Evolutionary conservation across 257 asterid genomes (phyloP).

Genomic region (Plantago ovata): DNA sequence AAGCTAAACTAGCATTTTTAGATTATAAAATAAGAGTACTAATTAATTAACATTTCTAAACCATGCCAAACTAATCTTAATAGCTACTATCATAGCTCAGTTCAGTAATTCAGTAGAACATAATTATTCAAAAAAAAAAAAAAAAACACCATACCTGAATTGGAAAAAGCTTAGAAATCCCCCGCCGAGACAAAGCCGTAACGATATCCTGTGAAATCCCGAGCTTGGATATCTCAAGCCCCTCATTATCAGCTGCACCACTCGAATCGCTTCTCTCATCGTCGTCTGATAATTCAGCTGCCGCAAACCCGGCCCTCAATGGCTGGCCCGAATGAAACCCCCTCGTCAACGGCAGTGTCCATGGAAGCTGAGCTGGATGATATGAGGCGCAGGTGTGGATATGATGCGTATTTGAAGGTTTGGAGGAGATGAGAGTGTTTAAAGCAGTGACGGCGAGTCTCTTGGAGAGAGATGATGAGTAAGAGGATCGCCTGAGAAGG

Average conservation of each 20-base stretch:
- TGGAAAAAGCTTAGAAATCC: conserved; percentile 81
- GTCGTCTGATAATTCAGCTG: conserved; percentile 57
- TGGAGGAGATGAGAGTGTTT: conserved; percentile 22
- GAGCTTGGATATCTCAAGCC: conserved; percentile 86
- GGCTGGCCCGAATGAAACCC: conserved; percentile 45
- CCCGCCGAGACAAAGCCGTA: conserved; percentile 53
- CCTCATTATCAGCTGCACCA: conserved; percentile 50
- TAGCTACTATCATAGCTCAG: background rate
- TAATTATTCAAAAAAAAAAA: background rate
- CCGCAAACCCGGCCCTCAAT: conserved; percentile 46
- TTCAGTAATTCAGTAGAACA: too few species aligned
- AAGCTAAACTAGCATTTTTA: background rate
- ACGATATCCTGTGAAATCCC: conserved; percentile 68
- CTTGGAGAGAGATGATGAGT: conserved; percentile 23
- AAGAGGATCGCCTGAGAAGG: too few species aligned
- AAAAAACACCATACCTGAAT: conserved; percentile 56
- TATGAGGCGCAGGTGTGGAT: conserved; percentile 22
- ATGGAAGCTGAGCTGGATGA: conserved; percentile 4
- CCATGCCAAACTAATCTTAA: too few species aligned
- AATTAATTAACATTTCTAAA: too few species aligned
- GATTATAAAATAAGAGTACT: too few species aligned
- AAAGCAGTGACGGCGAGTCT: conserved; percentile 36
- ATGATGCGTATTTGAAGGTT: conserved; percentile 11
- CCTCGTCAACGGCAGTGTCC: conserved; percentile 24
- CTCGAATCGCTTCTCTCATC: conserved; percentile 36